These are phyloP conservation scores for Eutrema japonicum DNA, from an alignment of 345 rosid genomes.

Conservation along the genomic window DNA sequence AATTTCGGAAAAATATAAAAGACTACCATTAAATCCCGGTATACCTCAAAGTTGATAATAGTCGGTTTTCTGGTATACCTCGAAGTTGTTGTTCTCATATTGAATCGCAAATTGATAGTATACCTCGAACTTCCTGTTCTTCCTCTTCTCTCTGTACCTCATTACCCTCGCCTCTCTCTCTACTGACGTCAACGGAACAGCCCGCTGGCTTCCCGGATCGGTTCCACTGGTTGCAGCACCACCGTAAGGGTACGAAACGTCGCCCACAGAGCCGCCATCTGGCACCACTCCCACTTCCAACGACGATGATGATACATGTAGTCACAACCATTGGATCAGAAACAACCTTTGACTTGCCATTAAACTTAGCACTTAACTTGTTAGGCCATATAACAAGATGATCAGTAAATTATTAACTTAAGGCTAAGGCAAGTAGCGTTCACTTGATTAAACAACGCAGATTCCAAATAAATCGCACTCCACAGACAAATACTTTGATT, in stretches of 20 bases:
- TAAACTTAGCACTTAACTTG: not conserved
- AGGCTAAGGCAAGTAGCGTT: too few relatives aligned
- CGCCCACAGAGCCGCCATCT: conserved; percentile 67
- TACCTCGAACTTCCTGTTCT: conserved; percentile 94
- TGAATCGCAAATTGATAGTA: too few relatives aligned
- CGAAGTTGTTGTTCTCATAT: too few relatives aligned
- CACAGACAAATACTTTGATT: too few relatives aligned
- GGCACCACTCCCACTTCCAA: conserved; percentile 93
- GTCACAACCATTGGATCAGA: not conserved
- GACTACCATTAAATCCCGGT: too few relatives aligned
- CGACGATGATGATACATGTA: conserved; percentile 87
- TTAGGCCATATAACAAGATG: not conserved
- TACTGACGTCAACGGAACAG: conserved; percentile 65
- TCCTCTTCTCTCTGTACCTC: conserved; percentile 99
- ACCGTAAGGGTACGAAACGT: conserved; percentile 62
- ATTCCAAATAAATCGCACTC: too few relatives aligned
- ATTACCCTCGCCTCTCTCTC: conserved; percentile 93
- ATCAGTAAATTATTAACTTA: not conserved
- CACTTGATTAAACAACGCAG: too few relatives aligned
- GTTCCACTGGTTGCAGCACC: conserved; percentile 41
- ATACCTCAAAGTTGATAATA: too few relatives aligned
- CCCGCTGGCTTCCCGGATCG: conserved; percentile 55
- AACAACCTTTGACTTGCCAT: not conserved
- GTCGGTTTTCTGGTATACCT: too few relatives aligned
- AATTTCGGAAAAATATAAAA: too few relatives aligned